Base-by-base conservation (phyloP, 1,284 basidiomycete species). In the Cutaneotrichosporon arboriforme region DNA sequence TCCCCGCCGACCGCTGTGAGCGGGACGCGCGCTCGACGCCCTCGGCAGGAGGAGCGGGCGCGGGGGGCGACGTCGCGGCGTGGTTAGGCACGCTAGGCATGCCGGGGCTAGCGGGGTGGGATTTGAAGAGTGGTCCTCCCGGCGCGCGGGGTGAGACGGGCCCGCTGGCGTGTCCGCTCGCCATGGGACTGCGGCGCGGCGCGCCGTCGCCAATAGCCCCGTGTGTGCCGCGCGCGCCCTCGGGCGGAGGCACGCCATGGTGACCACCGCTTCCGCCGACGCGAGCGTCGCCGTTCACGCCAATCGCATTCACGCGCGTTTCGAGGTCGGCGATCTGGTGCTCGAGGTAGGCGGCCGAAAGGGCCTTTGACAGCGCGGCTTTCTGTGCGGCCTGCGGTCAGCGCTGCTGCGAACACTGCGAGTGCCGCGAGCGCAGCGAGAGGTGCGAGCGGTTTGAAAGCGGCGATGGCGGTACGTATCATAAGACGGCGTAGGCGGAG, bases 281-380 rank as follows among this genome's bases (percentile, higher is more conserved):
- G 40, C 22, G 39, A 8, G 4, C 49, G 20, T 18, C 47, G 15
- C 39, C 51, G 34, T 50, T 35, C 10, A 57, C 37, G 18, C 47
- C 47, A 10, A 62, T 44, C 38, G 55, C 52, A 22, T 66, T 58
- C 17, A 74, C 69, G 46, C 66, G 60, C 23, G 59, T 55, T 53
- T 76, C 71, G 41, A 76, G 68, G 52, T 75, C 65, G 4, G 66
- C 62, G 37, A 76, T 72, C 53, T 76, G 73, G 54, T 75, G 72
- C 42, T 64, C 67, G 49, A 76, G 64, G 52, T 71, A 72, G 3
- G 75, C 75, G 0, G 73, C 65, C 33, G 71, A 69, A 10, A 76
- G 62, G n/a, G 73, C 66, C 55, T 75, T 75, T 26, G 66, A 63
- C 12, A 71, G 62, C 43, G 63, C 59, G 20, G 70, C 70, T 53